phyloP scores from a whole-genome alignment of 2,329 filamentous ascomycete genomes.

The Paramyrothecium roridum region DNA sequence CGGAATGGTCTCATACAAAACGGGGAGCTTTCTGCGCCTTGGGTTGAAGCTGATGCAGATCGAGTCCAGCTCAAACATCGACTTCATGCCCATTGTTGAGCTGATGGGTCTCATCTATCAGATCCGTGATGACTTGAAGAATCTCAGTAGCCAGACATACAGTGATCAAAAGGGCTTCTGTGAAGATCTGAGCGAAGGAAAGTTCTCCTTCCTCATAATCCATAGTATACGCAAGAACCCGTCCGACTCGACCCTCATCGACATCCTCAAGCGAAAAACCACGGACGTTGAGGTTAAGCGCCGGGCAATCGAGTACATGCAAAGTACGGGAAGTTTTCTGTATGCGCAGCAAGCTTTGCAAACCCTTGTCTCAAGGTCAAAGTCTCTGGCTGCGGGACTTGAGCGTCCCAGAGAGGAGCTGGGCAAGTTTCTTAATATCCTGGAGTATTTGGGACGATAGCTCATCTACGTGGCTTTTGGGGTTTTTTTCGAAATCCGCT shows the following conservation, averaged over 20 bases:
- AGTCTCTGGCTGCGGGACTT: background rate
- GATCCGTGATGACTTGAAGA: slow-evolving; percentile 85
- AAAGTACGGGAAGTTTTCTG: background rate
- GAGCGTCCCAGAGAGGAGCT: background rate
- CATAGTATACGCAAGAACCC: slow-evolving; percentile 76
- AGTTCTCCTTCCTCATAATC: slow-evolving; percentile 89
- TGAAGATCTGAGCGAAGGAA: slow-evolving; percentile 89
- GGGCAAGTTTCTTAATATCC: background rate
- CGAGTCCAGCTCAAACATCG: slow-evolving; percentile 42
- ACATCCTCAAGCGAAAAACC: slow-evolving; percentile 81
- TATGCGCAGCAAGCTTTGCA: background rate
- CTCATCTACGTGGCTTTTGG: no score
- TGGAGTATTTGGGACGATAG: background rate
- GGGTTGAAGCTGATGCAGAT: slow-evolving; percentile 82
- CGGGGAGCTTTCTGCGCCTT: slow-evolving; percentile 74
- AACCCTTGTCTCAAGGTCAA: background rate
- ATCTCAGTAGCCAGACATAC: slow-evolving; percentile 66
- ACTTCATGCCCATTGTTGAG: slow-evolving; percentile 68
- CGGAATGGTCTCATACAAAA: slow-evolving; percentile 84
- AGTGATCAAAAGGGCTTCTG: slow-evolving; percentile 81
- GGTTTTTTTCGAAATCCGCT: no score
- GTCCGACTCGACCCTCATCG: slow-evolving; percentile 69
- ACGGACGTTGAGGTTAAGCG: slow-evolving; percentile 77
- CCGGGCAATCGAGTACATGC: slow-evolving; percentile 81
- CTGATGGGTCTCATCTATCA: slow-evolving; percentile 79